phyloP scores from a whole-genome alignment of 441 rosid species.

The Bruguiera hainesii region DNA sequence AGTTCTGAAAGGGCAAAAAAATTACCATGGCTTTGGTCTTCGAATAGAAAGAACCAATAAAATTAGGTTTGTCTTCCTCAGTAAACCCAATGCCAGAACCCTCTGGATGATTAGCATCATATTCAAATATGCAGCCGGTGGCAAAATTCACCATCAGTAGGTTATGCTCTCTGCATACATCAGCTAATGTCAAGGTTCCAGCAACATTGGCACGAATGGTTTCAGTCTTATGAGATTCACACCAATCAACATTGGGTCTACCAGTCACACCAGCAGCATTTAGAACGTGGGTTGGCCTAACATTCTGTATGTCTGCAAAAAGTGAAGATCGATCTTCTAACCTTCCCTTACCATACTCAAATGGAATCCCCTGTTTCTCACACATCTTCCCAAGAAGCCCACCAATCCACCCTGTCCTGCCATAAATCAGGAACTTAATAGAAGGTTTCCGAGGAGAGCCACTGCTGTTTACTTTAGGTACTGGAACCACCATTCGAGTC shows the following conservation, averaged over 20 bases:
- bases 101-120: conserved; percentile 71
- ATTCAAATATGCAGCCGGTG: conserved; percentile 91
- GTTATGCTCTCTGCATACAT: conserved; percentile 77
- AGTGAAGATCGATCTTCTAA: conserved; percentile 67
- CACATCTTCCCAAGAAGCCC: conserved; percentile 76
- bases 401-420: conserved; percentile 92
- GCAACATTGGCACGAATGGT: conserved; percentile 78
- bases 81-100: conserved; percentile 81
- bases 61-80: conserved; percentile 87
- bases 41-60: conserved; percentile 79
- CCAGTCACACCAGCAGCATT: conserved; percentile 96
- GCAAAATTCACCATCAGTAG: conserved; percentile 80
- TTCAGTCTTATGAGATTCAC: conserved; percentile 84
- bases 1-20: background rate
- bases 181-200: conserved; percentile 86
- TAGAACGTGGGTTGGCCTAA: conserved; percentile 81
- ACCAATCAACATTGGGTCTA: conserved; percentile 96
- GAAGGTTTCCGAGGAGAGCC: conserved; percentile 43
- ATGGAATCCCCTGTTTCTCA: conserved; percentile 72
- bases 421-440: conserved; percentile 81
- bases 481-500: conserved; percentile 66
- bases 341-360: conserved; percentile 83
- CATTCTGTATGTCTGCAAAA: conserved; percentile 55
- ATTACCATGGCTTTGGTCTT: conserved; percentile 88
- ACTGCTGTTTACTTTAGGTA: conserved; percentile 28